Base-by-base conservation (phyloP, 2,329 filamentous ascomycete genomes). In the Fusarium humuli region DNA sequence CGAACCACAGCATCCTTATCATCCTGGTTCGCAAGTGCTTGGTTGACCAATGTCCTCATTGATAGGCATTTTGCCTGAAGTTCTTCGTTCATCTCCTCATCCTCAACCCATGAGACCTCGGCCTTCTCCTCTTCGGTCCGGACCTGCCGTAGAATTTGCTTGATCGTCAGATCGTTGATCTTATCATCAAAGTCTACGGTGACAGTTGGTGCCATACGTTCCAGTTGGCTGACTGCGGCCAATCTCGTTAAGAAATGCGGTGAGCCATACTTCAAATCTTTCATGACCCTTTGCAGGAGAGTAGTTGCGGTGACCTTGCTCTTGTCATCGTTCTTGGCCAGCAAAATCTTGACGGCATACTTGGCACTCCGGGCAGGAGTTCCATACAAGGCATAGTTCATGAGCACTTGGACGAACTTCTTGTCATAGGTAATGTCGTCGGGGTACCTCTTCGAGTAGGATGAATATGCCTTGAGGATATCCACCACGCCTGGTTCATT, bases 391-490 rank as follows among this genome's bases (percentile, higher is more conserved):
- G 94, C 93, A 79, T 96, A 98, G 73, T 88, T 91, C 65, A 91
- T 89, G 78, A 99, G 86, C 2, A 94, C 91, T 75, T 96, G 90
- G 32, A 90, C 85, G 74, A 98, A 95, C 71, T 92, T 92, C 59
- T 91, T 89, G 67, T 97, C 92, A 63, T 89, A 88, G 2, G 93
- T 92, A 56, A 99, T 88, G 65, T 98, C 94, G 13, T 90, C 86
- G 0, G 95, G 91, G 72, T 97, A 95, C 73, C 91, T 94, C 75
- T 91, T 91, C 2, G 94, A 93, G 78, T 97, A 99, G 3, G 92
- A 94, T 12, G 95, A 92, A 78, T 96, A 98, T 5, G 97, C 95
- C 78, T 97, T 98, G 62, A 99, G 85, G 3, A 95, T 95, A 75
- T 98, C 93, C 14, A 96, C 93, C n/a, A 93, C 91, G 5, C 88